Percentiles rank a stretch among this genome's conserved stretches.
Evolutionary conservation across 192 early-diverging fungal genomes (phyloP).

Genomic region (Linnemannia elongata): DNA sequence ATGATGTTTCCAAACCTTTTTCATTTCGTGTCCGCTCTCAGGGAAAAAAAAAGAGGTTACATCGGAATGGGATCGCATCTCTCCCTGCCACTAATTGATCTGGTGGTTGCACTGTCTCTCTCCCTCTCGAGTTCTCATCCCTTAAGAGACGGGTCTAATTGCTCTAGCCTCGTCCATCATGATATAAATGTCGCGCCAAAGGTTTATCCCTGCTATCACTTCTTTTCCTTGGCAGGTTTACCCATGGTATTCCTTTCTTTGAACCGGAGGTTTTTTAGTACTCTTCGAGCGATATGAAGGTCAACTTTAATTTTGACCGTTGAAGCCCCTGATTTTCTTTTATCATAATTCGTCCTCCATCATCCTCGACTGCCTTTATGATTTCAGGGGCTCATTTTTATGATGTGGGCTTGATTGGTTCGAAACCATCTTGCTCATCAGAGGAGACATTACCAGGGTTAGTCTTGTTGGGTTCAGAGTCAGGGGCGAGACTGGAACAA

Average conservation of each 20-base stretch:
- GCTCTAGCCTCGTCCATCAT: neutral
- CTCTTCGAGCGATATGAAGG: neutral
- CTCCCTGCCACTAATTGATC: too few relatives aligned
- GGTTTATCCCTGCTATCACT: neutral
- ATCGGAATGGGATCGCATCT: neutral
- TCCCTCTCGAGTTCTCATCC: too few relatives aligned
- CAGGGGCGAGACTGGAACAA: too few relatives aligned
- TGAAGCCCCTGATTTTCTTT: neutral
- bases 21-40: neutral
- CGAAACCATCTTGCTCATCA: slow-evolving; percentile 7
- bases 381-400: neutral
- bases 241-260: neutral
- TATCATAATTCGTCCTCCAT: neutral
- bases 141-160: too few relatives aligned
- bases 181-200: neutral
- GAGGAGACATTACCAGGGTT: slow-evolving; percentile 2
- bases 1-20: neutral
- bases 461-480: too few relatives aligned
- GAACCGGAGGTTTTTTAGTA: neutral
- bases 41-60: neutral
- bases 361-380: too few relatives aligned
- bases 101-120: too few relatives aligned
- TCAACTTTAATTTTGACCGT: neutral
- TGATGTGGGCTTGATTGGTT: neutral
- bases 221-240: neutral